phyloP scores from a whole-genome alignment of 2,329 filamentous ascomycete genomes.

The Seiridium unicorne region DNA sequence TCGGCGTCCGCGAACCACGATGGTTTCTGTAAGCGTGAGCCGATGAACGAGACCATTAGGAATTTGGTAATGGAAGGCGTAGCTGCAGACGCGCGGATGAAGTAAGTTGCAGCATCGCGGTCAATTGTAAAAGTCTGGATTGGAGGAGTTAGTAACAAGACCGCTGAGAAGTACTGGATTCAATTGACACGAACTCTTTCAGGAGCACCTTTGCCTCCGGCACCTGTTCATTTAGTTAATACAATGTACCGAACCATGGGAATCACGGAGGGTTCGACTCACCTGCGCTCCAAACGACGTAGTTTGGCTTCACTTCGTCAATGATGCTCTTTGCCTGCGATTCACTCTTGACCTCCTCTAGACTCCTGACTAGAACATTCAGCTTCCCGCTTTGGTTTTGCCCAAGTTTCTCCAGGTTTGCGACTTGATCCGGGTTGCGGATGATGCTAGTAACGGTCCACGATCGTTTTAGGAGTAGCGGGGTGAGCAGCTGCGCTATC shows the following conservation, averaged over 20 bases:
- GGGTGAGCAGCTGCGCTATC: conserved; percentile 71
- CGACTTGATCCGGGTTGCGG: conserved; percentile 66
- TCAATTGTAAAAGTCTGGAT: conserved; percentile 26
- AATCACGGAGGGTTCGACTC: conserved; percentile 15
- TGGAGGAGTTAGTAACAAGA: not conserved
- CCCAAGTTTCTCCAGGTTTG: conserved; percentile 61
- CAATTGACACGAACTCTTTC: conserved; percentile 35
- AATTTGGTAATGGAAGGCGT: conserved; percentile 57
- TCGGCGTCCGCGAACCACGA: conserved; percentile 52
- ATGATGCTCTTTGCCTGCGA: conserved; percentile 62
- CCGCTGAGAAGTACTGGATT: not conserved
- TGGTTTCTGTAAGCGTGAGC: conserved; percentile 49
- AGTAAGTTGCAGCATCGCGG: conserved; percentile 60
- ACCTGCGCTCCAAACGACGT: conserved; percentile 69
- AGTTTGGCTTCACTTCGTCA: conserved; percentile 59
- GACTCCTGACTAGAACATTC: conserved; percentile 65
- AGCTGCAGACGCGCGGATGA: conserved; percentile 57
- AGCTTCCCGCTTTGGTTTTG: conserved; percentile 60
- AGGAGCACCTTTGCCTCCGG: conserved; percentile 57
- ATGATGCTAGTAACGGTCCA: conserved; percentile 81
- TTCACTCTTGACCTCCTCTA: conserved; percentile 68
- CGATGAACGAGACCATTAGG: conserved; percentile 62
- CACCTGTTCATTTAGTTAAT: conserved; percentile 36
- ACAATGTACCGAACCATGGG: not conserved
- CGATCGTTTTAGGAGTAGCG: conserved; percentile 68